A percentile compares a stretch with the other conserved stretches of the same genome.
Conservation (phyloP, 495 filamentous ascomycete genomes). For the Articulospora tetracladia region DNA sequence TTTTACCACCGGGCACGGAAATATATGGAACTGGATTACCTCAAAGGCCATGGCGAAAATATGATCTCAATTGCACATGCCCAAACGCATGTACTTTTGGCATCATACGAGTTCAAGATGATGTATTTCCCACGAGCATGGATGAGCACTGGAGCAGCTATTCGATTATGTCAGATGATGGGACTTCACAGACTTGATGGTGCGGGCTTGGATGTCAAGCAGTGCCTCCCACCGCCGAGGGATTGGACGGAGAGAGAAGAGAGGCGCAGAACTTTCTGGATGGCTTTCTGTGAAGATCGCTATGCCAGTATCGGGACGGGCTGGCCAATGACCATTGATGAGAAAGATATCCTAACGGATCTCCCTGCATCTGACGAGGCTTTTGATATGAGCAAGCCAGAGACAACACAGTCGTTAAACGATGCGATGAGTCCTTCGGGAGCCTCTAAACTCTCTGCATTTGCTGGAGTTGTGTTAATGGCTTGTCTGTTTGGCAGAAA, state of each 20-base stretch:
- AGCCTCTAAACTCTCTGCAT: conserved; percentile 66
- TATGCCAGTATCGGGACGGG: conserved; percentile 97
- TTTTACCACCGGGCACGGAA: conserved; percentile 88
- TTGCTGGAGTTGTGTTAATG: conserved; percentile 79
- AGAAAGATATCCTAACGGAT: conserved; percentile 85
- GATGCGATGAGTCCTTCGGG: conserved; percentile 73
- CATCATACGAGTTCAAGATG: conserved; percentile 88
- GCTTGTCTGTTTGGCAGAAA: conserved; percentile 93
- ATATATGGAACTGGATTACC: conserved; percentile 83
- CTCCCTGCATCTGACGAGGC: conserved; percentile 82
- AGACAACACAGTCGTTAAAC: conserved; percentile 61
- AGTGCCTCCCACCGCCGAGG: conserved; percentile 75
- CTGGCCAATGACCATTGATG: conserved; percentile 93
- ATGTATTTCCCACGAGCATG: conserved; percentile 98
- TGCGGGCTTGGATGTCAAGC: conserved; percentile 83
- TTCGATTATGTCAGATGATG: conserved; percentile 84
- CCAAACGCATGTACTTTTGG: conserved; percentile 78
- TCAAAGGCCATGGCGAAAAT: conserved; percentile 88
- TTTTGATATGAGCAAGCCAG: conserved; percentile 74
- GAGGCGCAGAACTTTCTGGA: conserved; percentile 89
- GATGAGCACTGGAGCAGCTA: conserved; percentile 80
- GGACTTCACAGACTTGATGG: conserved; percentile 89
- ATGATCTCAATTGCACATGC: conserved; percentile 77
- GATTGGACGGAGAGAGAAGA: conserved; percentile 96
- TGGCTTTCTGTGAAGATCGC: conserved; percentile 82